Evolutionary conservation across 1,139 yeast genomes (phyloP).

Genomic region (Taiozyma sp.): DNA sequence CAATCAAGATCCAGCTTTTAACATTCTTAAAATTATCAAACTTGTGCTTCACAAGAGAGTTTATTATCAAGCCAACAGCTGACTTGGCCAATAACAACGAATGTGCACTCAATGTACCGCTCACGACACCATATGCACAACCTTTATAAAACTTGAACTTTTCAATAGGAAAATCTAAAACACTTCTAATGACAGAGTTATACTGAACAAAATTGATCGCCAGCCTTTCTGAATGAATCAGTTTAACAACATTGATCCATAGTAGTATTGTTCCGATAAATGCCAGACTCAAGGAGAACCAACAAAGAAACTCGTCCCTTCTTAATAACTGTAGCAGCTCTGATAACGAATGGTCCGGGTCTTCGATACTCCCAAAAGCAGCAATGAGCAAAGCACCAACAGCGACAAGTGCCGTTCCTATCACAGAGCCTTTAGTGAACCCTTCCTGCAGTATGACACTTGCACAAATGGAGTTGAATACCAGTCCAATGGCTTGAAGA

Average conservation of each 20-base stretch:
- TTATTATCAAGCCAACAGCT: slow-evolving; percentile 61
- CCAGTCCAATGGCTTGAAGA: slow-evolving; percentile 80
- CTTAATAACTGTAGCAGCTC: slow-evolving; percentile 38
- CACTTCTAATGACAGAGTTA: slow-evolving; percentile 1
- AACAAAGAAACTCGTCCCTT: slow-evolving; percentile 36
- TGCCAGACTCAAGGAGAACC: slow-evolving; percentile 35
- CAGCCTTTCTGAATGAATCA: slow-evolving; percentile 4
- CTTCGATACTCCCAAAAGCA: slow-evolving; percentile 55
- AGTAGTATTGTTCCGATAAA: slow-evolving; percentile 24
- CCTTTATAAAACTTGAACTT: slow-evolving; percentile 30
- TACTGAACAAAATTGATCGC: not conserved
- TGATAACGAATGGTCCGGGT: slow-evolving; percentile 44
- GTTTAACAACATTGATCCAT: slow-evolving; percentile 20
- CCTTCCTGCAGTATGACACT: slow-evolving; percentile 60
- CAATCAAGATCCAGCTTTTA: slow-evolving; percentile 38
- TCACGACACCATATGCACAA: slow-evolving; percentile 60
- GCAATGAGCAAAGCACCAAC: slow-evolving; percentile 81
- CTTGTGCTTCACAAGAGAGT: slow-evolving; percentile 34
- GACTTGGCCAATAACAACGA: slow-evolving; percentile 82
- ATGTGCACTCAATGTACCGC: slow-evolving; percentile 83
- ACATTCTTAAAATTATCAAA: slow-evolving; percentile 15
- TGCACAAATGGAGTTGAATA: slow-evolving; percentile 78
- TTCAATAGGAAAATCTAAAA: slow-evolving; percentile 6
- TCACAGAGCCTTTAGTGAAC: slow-evolving; percentile 50
- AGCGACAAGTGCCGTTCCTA: slow-evolving; percentile 66